phyloP scores from a whole-genome alignment of 495 filamentous ascomycete genomes.

The Amniculicola lignicola region DNA sequence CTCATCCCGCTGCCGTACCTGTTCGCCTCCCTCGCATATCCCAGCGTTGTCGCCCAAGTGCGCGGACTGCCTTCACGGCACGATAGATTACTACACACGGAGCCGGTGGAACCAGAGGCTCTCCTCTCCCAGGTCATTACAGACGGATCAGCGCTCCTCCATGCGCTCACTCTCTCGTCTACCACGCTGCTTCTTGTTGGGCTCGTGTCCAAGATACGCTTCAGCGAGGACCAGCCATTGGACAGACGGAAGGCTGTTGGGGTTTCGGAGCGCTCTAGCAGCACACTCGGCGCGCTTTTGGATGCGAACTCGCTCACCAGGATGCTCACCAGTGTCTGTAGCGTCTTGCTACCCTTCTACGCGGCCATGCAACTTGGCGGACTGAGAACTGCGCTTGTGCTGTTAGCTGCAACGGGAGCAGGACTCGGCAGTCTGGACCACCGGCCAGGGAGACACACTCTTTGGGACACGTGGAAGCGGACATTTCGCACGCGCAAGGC shows the following conservation, averaged over 20 bases:
- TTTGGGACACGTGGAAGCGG: conserved; percentile 34
- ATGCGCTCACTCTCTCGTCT: conserved; percentile 43
- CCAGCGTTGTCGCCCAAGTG: conserved; percentile 6
- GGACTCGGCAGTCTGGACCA: conserved; percentile 36
- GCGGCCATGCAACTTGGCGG: conserved; percentile 56
- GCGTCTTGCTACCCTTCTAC: conserved; percentile 55
- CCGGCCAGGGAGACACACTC: conserved; percentile 22
- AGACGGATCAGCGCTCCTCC: conserved; percentile 24
- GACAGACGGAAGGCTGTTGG: conserved; percentile 40
- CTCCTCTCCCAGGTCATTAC: background rate
- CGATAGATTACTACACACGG: conserved; percentile 9
- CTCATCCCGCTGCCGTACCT: conserved; percentile 40
- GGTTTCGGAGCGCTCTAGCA: conserved; percentile 2
- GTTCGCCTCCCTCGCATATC: conserved; percentile 32
- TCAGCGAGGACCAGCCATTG: conserved; percentile 30
- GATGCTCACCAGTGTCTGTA: conserved; percentile 32
- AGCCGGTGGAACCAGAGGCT: background rate
- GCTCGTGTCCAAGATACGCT: conserved; percentile 38
- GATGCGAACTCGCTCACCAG: conserved; percentile 2
- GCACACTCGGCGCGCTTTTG: conserved; percentile 1
- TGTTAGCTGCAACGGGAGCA: conserved; percentile 49
- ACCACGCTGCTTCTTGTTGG: conserved; percentile 45
- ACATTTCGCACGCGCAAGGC: conserved; percentile 36
- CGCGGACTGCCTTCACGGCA: background rate
- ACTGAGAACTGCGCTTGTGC: conserved; percentile 49